Evolutionary conservation across 148 eudicot genomes (phyloP).

Genomic region (Fallopia convolvulus): DNA sequence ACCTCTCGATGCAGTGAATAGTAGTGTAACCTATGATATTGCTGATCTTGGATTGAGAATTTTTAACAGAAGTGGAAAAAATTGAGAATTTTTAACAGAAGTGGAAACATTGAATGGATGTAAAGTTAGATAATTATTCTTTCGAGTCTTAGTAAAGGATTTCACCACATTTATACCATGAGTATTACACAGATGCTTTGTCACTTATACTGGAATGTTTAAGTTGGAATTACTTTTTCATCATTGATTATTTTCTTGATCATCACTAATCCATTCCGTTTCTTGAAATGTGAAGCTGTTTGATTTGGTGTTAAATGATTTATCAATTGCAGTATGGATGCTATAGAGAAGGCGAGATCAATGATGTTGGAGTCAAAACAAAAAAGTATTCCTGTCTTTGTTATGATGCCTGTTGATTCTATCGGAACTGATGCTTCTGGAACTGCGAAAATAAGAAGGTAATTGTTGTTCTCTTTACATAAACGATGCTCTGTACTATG

Average conservation of each 20-base stretch:
- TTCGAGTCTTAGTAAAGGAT: not conserved
- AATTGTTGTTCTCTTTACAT: not conserved
- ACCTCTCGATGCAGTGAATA: not conserved
- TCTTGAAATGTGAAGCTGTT: not conserved
- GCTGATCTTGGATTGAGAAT: not conserved
- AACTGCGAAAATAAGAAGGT: conserved; percentile 38
- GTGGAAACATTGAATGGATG: not conserved
- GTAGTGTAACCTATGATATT: not conserved
- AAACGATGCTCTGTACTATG: not conserved
- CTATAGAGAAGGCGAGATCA: conserved; percentile 46
- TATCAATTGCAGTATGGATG: conserved; percentile 47
- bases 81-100: not conserved
- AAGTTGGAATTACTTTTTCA: not conserved
- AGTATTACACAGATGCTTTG: not conserved
- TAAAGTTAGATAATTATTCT: not conserved
- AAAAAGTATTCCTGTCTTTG: conserved; percentile 48
- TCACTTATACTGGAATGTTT: not conserved
- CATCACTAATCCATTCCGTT: not conserved
- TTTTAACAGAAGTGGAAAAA: not conserved
- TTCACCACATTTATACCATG: not conserved
- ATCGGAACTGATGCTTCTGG: conserved; percentile 44
- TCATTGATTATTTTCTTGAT: not conserved
- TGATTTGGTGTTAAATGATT: conserved; percentile 14
- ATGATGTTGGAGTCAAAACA: conserved; percentile 38
- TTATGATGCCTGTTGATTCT: conserved; percentile 60